Percentiles rank a stretch among this genome's conserved stretches.
phyloP scores from a whole-genome alignment of 225 moss, liverwort and hornwort genomes.

The Sphagnum tenellum region DNA sequence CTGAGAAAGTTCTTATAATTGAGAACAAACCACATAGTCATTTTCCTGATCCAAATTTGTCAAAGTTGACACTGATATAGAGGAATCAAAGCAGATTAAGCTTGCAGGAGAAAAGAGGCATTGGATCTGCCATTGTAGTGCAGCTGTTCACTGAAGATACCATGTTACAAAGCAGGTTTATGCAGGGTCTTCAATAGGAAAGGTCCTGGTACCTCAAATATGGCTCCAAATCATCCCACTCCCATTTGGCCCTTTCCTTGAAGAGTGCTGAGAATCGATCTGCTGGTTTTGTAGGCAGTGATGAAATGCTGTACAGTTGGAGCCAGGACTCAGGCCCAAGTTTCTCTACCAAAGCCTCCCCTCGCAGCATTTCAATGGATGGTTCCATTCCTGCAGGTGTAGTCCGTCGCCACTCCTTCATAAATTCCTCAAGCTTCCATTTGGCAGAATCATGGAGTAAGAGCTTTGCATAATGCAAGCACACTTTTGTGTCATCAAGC shows the following conservation, averaged over 20 bases:
- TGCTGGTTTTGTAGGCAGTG: constrained; percentile 64
- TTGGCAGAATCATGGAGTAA: constrained; percentile 38
- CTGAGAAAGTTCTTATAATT: too few relatives aligned
- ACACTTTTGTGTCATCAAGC: constrained; percentile 65
- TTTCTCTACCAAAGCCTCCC: constrained; percentile 71
- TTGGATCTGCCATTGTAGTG: too few relatives aligned
- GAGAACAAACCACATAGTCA: too few relatives aligned
- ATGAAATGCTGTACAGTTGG: constrained; percentile 52
- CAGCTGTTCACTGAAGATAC: too few relatives aligned
- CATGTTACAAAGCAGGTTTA: too few relatives aligned
- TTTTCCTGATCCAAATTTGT: too few relatives aligned
- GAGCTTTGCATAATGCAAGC: constrained; percentile 61
- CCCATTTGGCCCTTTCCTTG: constrained; percentile 73
- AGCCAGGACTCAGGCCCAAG: constrained; percentile 71
- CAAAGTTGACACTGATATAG: too few relatives aligned
- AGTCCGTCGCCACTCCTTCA: constrained; percentile 59
- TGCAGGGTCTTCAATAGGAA: background rate
- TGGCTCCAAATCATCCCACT: constrained; percentile 85
- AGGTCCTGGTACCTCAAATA: constrained; percentile 51
- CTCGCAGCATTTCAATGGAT: constrained; percentile 62
- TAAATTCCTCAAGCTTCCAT: constrained; percentile 50
- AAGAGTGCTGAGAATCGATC: constrained; percentile 81
- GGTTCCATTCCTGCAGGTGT: constrained; percentile 48
- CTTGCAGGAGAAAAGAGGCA: too few relatives aligned
- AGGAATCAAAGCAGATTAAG: too few relatives aligned